A percentile compares a stretch with the other conserved stretches of the same genome.
Evolutionary conservation across 129 eudicot species (phyloP).

Genomic region (Oenanthe sinensis): DNA sequence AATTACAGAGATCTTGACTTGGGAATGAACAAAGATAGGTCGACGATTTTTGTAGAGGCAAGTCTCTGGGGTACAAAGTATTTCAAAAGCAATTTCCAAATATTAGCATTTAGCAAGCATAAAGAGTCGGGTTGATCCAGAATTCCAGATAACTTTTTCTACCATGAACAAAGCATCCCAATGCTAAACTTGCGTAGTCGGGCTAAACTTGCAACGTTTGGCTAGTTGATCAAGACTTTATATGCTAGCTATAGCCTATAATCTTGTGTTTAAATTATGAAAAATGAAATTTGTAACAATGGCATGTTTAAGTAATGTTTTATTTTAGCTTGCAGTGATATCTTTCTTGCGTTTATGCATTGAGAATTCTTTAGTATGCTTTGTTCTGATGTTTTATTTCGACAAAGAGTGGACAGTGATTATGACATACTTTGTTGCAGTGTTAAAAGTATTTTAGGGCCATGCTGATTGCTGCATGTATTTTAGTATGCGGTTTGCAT

Average conservation of each 20-base stretch:
- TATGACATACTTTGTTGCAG: too few relatives aligned
- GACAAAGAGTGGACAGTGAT: too few relatives aligned
- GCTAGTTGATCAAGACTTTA: not conserved
- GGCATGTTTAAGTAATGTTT: too few relatives aligned
- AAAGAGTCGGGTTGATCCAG: slow-evolving; percentile 18
- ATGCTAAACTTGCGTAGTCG: too few relatives aligned
- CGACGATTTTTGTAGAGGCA: not conserved
- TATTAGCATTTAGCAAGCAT: not conserved
- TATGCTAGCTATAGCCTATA: not conserved
- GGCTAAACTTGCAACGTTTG: not conserved
- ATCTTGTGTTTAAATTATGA: not conserved
- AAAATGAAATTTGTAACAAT: too few relatives aligned
- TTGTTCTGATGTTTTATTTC: too few relatives aligned
- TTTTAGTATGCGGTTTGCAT: too few relatives aligned
- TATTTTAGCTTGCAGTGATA: too few relatives aligned
- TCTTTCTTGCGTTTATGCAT: too few relatives aligned
- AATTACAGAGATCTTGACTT: slow-evolving; percentile 17
- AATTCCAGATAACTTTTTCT: slow-evolving; percentile 15
- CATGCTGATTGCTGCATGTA: too few relatives aligned
- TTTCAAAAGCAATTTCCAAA: slow-evolving; percentile 12
- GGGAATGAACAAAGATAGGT: slow-evolving; percentile 17
- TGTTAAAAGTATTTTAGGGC: too few relatives aligned
- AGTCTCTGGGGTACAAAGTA: slow-evolving; percentile 10
- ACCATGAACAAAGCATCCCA: slow-evolving; percentile 22
- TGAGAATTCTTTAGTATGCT: too few relatives aligned